Conservation (phyloP, 2,329 filamentous ascomycete genomes). For the Aspergillus eucalypticola region DNA sequence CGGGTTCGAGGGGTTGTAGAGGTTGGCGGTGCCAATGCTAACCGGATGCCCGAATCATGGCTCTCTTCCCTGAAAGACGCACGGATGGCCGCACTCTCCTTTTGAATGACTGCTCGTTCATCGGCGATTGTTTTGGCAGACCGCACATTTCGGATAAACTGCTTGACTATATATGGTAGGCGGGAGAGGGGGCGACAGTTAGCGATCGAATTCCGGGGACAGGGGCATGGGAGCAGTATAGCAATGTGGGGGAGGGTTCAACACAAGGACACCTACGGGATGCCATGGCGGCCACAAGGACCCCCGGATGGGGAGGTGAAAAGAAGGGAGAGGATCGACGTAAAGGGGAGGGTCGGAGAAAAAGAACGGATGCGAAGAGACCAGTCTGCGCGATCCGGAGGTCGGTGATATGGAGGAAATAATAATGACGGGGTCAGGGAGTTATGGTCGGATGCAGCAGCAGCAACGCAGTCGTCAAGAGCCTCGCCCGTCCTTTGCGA, state of each 20-base stretch:
- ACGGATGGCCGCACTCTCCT: conserved; percentile 96
- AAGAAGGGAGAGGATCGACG: conserved; percentile 7
- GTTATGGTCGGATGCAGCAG: neutral
- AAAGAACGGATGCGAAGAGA: conserved; percentile 23
- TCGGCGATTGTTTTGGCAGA: conserved; percentile 98
- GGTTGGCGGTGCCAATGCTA: conserved; percentile 37
- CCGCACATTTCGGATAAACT: conserved; percentile 99
- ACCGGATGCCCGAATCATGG: conserved; percentile 88
- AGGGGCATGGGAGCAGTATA: conserved; percentile 25
- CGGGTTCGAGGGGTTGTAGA: conserved; percentile 2
- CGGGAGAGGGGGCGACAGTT: conserved; percentile 12
- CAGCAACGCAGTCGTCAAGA: conserved; percentile 10
- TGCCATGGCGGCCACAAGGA: conserved; percentile 57
- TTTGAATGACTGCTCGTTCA: conserved; percentile 96
- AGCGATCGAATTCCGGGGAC: conserved; percentile 18
- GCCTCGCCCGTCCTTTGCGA: conserved; percentile 24
- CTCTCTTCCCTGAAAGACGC: conserved; percentile 98
- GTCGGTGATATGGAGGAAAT: neutral
- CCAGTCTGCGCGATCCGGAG: conserved; percentile 22
- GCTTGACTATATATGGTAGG: conserved; percentile 70
- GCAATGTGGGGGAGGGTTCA: conserved; percentile 22
- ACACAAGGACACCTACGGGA: conserved; percentile 50
- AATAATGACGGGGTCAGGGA: conserved; percentile 5
- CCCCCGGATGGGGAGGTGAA: conserved; percentile 44
- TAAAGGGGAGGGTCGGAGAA: conserved; percentile 13